Conservation (phyloP, 2,329 filamentous ascomycete genomes). For the Neofusicoccum umdonicola region DNA sequence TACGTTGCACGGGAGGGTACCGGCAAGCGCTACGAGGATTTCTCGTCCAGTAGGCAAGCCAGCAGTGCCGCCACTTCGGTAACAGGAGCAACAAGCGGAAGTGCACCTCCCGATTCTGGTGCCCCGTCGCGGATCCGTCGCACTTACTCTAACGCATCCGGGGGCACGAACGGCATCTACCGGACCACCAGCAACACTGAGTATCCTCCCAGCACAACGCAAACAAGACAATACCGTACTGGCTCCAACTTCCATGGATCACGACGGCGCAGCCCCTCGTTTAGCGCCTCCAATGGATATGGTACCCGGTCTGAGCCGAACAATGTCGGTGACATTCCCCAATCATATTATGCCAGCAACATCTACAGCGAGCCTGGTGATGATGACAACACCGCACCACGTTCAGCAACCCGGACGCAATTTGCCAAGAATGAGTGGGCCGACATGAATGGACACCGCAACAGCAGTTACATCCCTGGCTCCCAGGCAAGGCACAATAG, state of each 20-base stretch:
- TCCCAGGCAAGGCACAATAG: constrained; percentile 6
- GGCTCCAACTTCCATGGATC: constrained; percentile 23
- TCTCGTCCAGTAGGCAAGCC: background rate
- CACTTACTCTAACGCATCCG: constrained; percentile 32
- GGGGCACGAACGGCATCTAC: constrained; percentile 19
- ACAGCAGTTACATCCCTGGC: background rate
- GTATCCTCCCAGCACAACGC: constrained; percentile 26
- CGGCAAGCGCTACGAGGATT: constrained; percentile 55
- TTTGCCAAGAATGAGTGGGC: constrained; percentile 29
- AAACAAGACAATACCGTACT: constrained; percentile 24
- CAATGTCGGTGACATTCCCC: constrained; percentile 31
- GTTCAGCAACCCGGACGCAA: constrained; percentile 2
- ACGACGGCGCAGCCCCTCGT: constrained; percentile 34
- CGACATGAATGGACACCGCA: constrained; percentile 16
- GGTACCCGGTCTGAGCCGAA: constrained; percentile 35
- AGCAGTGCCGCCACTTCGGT: constrained; percentile 18
- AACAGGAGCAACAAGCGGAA: constrained; percentile 25
- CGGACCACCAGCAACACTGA: constrained; percentile 19
- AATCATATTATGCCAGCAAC: constrained; percentile 31
- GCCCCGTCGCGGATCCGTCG: constrained; percentile 27
- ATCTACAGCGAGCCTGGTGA: constrained; percentile 32
- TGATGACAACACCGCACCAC: constrained; percentile 21
- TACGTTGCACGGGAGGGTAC: constrained; percentile 59
- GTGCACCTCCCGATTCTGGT: constrained; percentile 22
- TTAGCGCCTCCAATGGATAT: constrained; percentile 25